Percentiles rank a stretch among this genome's conserved stretches.
phyloP scores from a whole-genome alignment of 257 asterid species.

The Rhazya stricta region DNA sequence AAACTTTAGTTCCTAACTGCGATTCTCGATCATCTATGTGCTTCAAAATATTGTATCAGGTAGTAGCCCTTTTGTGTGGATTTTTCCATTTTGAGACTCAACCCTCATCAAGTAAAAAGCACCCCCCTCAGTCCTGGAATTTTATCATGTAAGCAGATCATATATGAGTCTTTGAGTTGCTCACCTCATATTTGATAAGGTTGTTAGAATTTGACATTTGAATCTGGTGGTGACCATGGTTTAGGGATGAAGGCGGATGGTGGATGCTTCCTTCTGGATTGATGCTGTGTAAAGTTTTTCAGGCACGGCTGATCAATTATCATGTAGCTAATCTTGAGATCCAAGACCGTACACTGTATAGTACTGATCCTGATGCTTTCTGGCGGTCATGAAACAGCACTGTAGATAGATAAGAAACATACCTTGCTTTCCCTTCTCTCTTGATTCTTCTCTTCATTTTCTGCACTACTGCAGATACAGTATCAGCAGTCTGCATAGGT shows the following conservation, averaged over 20 bases:
- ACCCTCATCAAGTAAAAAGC: slow-evolving; percentile 45
- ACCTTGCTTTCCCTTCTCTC: neutral
- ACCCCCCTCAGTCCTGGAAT: slow-evolving; percentile 54
- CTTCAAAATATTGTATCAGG: slow-evolving; percentile 32
- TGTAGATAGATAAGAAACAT: neutral
- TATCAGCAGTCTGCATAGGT: neutral
- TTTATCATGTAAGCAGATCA: slow-evolving; percentile 60
- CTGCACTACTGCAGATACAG: neutral
- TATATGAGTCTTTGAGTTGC: slow-evolving; percentile 7
- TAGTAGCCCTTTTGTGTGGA: slow-evolving; percentile 66
- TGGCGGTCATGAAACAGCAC: slow-evolving; percentile 56
- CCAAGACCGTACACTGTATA: slow-evolving; percentile 81
- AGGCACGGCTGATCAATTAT: slow-evolving; percentile 67
- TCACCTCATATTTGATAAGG: neutral
- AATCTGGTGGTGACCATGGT: slow-evolving; percentile 10
- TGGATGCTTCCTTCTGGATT: slow-evolving; percentile 84
- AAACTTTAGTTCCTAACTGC: neutral
- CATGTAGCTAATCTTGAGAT: slow-evolving; percentile 90
- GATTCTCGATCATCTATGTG: slow-evolving; percentile 13
- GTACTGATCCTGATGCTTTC: slow-evolving; percentile 61
- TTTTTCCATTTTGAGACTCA: slow-evolving; percentile 60
- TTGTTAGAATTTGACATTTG: slow-evolving; percentile 1
- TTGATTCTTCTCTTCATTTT: neutral
- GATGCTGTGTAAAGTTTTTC: slow-evolving; percentile 49
- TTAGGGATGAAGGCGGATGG: slow-evolving; percentile 94